These are phyloP conservation scores for Acanthamoeba healyi DNA, from an alignment of 208 protist genomes.

Conservation along the genomic window DNA sequence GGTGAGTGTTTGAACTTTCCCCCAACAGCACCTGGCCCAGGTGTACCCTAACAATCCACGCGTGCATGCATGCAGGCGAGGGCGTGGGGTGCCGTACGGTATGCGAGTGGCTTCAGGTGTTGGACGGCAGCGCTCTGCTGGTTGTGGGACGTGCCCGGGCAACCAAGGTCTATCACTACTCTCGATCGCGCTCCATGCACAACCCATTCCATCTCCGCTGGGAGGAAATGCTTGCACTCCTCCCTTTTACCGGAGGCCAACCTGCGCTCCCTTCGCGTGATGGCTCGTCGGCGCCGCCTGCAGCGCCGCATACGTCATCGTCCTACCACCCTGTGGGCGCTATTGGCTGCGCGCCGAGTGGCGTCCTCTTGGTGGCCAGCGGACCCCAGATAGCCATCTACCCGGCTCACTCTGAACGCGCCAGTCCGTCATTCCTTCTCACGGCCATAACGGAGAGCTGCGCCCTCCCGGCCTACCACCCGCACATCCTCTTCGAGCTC, in stretches of 20 bases:
- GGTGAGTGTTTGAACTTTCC: neutral
- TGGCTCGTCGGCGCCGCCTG: neutral
- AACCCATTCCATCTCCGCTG: conserved; percentile 24
- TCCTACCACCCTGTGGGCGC: neutral
- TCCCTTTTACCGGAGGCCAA: neutral
- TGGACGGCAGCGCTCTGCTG: conserved; percentile 6
- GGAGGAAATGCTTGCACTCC: conserved; percentile 14
- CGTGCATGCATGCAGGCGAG: neutral
- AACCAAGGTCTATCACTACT: conserved; percentile 46
- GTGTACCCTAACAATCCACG: too few species aligned
- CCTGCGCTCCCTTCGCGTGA: neutral
- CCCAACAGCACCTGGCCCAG: too few species aligned
- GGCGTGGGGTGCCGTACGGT: neutral
- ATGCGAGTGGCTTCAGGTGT: conserved; percentile 55
- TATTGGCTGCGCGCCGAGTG: neutral
- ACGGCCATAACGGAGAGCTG: neutral
- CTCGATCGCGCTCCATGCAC: conserved; percentile 35
- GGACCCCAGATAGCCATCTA: conserved; percentile 18
- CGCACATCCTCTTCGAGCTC: conserved; percentile 64
- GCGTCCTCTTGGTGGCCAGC: conserved; percentile 14
- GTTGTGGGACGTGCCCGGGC: neutral
- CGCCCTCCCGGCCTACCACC: conserved; percentile 66
- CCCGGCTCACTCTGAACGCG: neutral
- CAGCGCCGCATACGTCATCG: neutral
- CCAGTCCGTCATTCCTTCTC: neutral